Evolutionary conservation across 2,329 filamentous ascomycete species (phyloP).

Genomic region (Dendryphion nanum): DNA sequence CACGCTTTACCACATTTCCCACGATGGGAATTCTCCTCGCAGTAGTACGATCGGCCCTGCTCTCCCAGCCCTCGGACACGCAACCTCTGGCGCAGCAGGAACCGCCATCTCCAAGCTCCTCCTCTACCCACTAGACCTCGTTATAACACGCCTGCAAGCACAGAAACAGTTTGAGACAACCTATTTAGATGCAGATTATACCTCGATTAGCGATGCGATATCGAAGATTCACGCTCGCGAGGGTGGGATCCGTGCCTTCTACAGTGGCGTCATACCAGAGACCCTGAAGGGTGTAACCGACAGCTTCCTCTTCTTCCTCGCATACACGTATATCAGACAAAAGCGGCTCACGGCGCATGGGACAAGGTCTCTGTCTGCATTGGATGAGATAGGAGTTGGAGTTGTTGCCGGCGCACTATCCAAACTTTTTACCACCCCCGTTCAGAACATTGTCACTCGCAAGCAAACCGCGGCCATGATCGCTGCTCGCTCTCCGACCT

Average conservation of each 20-base stretch:
- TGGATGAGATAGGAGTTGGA: conserved; percentile 74
- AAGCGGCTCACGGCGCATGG: conserved; percentile 31
- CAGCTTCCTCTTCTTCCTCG: conserved; percentile 83
- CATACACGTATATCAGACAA: conserved; percentile 64
- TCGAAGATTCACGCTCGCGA: conserved; percentile 68
- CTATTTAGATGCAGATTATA: conserved; percentile 55
- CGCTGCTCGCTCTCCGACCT: conserved; percentile 38
- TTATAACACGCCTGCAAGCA: conserved; percentile 79
- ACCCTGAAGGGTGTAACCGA: conserved; percentile 56
- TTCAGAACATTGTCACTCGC: conserved; percentile 77
- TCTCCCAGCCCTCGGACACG: conserved; percentile 77
- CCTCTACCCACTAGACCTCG: conserved; percentile 78
- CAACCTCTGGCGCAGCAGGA: conserved; percentile 73
- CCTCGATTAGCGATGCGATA: conserved; percentile 66
- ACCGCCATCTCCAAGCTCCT: conserved; percentile 75
- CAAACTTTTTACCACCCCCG: conserved; percentile 74
- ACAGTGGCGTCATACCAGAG: conserved; percentile 46
- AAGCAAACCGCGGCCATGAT: conserved; percentile 69
- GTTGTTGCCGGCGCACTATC: conserved; percentile 72
- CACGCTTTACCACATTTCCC: conserved; percentile 41
- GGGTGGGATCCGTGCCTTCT: conserved; percentile 70
- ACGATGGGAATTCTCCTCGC: conserved; percentile 30
- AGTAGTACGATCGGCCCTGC: conserved; percentile 42
- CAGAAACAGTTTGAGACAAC: conserved; percentile 58
- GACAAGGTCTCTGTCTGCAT: conserved; percentile 52